Base-by-base conservation (phyloP, 2,329 filamentous ascomycete species). In the Calonectria montana region DNA sequence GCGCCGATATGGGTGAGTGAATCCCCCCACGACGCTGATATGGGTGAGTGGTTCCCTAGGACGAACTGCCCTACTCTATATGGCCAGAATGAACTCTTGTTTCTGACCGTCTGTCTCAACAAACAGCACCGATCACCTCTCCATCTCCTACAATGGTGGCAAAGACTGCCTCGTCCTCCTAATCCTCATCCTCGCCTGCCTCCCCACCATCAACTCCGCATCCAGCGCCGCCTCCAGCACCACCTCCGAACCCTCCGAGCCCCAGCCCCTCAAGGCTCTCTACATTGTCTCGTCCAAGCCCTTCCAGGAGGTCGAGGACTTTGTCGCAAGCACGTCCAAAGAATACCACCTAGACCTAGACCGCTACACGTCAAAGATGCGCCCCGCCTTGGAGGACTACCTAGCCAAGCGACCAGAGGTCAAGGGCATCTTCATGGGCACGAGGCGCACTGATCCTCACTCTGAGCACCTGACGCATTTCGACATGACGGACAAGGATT, bases 121-220 rank as follows among this genome's bases (percentile, higher is more conserved):
- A 23, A 50, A 29, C 78, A 97, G 94, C 70, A 89, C 93, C 73
- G 88, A 93, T 70, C 90, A 97, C 81, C 89, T 98, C 72, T 95
- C 96, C 6, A 88, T 98, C 75, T 97, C 96, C 69, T 99, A 98
- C 85, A 99, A 99, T 79, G 97, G 97, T 81, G 97, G 97, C 73
- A 99, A 99, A 84, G 97, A 98, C 88, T 98, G 96, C 80, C 93
- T 98, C 21, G 96, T 98, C 65, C 91, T 98, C 21, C 88, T 98
- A 8, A 90, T 98, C 79, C 88, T 98, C 75, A 94, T 98, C 80
- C 92, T 98, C 76, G 92, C 93, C 73, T 88, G 86, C 76, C 86
- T 90, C 66, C 85, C 88, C 23, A 80, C 82, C 21, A 80, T 81
- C 72, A 81, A 81, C 67, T 73, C 76, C 48, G 66, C 79, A 16